Conservation (phyloP, 2,329 filamentous ascomycete genomes). For the Hymenoscyphus fraxineus region DNA sequence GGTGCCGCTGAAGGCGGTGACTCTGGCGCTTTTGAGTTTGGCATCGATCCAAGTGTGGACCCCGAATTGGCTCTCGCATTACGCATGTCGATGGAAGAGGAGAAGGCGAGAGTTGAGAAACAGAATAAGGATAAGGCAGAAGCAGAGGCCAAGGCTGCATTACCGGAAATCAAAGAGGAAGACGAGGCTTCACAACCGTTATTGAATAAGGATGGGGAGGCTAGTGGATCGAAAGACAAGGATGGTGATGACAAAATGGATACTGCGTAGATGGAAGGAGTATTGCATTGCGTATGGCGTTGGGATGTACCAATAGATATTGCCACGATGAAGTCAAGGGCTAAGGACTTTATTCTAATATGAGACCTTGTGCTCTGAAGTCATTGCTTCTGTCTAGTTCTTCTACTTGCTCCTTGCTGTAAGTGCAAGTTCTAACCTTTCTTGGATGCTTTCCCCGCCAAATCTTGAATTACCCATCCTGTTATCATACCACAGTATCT, state of each 20-base stretch:
- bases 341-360: not conserved
- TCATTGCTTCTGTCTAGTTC: slow-evolving; percentile 1
- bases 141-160: slow-evolving; percentile 66
- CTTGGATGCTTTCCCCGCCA: not conserved
- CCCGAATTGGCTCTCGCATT: slow-evolving; percentile 91
- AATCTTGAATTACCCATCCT: not conserved
- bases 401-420: not conserved
- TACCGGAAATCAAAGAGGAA: slow-evolving; percentile 81
- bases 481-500: not conserved
- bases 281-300: slow-evolving; percentile 35
- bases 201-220: slow-evolving; percentile 60
- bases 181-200: slow-evolving; percentile 63
- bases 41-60: slow-evolving; percentile 86
- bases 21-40: slow-evolving; percentile 72
- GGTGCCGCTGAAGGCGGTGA: slow-evolving; percentile 49
- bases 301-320: slow-evolving; percentile 36
- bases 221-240: slow-evolving; percentile 49
- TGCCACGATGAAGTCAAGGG: slow-evolving; percentile 17
- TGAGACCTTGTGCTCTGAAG: not conserved
- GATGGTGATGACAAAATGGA: slow-evolving; percentile 80
- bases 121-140: slow-evolving; percentile 72
- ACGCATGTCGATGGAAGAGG: slow-evolving; percentile 97
- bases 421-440: not conserved
- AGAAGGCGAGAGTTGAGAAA: slow-evolving; percentile 89
- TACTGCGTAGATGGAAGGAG: slow-evolving; percentile 57